Percentiles rank a stretch among this genome's conserved stretches.
Evolutionary conservation across 1,139 yeast species (phyloP).

Genomic region (Pneumocystis jirovecii): DNA sequence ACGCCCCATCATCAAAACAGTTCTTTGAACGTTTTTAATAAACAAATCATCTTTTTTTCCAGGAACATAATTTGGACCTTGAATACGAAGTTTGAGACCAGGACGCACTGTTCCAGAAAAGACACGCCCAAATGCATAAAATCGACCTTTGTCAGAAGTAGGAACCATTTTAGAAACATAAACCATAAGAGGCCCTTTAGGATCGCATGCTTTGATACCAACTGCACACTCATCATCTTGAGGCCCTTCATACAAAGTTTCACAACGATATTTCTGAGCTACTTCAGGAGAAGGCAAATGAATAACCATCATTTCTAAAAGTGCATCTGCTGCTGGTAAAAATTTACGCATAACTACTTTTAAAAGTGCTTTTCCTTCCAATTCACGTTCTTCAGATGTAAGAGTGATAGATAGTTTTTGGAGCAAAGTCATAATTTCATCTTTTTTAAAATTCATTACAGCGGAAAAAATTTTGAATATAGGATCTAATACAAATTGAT

Average conservation of each 20-base stretch:
- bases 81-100: constrained; percentile 98
- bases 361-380: constrained; percentile 96
- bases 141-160: constrained; percentile 99
- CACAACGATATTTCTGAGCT: constrained; percentile 98
- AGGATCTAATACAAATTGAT: constrained; percentile 98
- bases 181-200: constrained; percentile 94
- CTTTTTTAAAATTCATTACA: constrained; percentile 95
- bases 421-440: constrained; percentile 75
- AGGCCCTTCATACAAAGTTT: constrained; percentile 98
- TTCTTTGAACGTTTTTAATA: constrained; percentile 96
- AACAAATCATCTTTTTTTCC: constrained; percentile 97
- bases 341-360: constrained; percentile 99
- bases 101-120: constrained; percentile 98
- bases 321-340: constrained; percentile 99
- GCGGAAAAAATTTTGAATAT: constrained; percentile 93
- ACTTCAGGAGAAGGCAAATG: constrained; percentile 99
- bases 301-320: constrained; percentile 95
- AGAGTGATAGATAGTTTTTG: constrained; percentile 83
- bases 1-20: constrained; percentile 99
- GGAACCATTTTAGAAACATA: constrained; percentile 99
- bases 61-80: constrained; percentile 98
- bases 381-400: constrained; percentile 90
- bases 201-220: constrained; percentile 97
- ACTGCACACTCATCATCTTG: constrained; percentile 78
- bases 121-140: constrained; percentile 99